Conservation (phyloP, 2,329 filamentous ascomycete species). For the Ophidiomyces ophidiicola region DNA sequence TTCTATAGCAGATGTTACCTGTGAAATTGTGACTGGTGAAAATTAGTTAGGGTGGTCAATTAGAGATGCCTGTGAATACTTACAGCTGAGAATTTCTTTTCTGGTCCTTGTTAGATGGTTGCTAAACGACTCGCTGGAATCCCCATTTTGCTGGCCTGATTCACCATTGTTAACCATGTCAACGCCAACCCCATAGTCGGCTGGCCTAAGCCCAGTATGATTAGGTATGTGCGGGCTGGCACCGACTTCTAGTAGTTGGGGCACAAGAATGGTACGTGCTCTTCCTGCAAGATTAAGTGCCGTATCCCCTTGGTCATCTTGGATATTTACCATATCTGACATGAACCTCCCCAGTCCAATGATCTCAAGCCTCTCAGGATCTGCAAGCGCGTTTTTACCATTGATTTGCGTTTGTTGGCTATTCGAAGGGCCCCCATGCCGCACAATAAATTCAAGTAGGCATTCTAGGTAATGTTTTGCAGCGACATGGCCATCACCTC, state of each 20-base stretch:
- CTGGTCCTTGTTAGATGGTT: slow-evolving; percentile 35
- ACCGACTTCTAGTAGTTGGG: slow-evolving; percentile 89
- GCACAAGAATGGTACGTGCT: slow-evolving; percentile 92
- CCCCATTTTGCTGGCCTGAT: slow-evolving; percentile 34
- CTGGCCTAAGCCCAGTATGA: slow-evolving; percentile 70
- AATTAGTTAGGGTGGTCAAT: slow-evolving; percentile 25
- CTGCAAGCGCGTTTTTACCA: slow-evolving; percentile 19
- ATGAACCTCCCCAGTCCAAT: slow-evolving; percentile 90
- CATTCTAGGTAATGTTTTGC: slow-evolving; percentile 95
- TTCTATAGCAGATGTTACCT: slow-evolving; percentile 54
- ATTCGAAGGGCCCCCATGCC: slow-evolving; percentile 57
- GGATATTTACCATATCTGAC: slow-evolving; percentile 90
- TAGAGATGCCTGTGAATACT: slow-evolving; percentile 11
- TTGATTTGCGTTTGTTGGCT: slow-evolving; percentile 36
- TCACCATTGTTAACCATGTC: slow-evolving; percentile 43
- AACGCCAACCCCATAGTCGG: slow-evolving; percentile 87
- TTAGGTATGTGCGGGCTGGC: slow-evolving; percentile 89
- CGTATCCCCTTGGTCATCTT: slow-evolving; percentile 88
- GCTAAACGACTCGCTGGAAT: slow-evolving; percentile 31
- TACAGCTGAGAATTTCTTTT: slow-evolving; percentile 37
- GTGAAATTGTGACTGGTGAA: slow-evolving; percentile 26
- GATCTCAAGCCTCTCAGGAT: slow-evolving; percentile 40
- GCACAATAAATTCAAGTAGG: slow-evolving; percentile 83
- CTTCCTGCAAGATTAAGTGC: slow-evolving; percentile 86
- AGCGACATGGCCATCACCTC: slow-evolving; percentile 69